Percentiles rank a stretch among this genome's conserved stretches.
Conservation (phyloP, 257 asterid species). For the Nemophila menziesii region DNA sequence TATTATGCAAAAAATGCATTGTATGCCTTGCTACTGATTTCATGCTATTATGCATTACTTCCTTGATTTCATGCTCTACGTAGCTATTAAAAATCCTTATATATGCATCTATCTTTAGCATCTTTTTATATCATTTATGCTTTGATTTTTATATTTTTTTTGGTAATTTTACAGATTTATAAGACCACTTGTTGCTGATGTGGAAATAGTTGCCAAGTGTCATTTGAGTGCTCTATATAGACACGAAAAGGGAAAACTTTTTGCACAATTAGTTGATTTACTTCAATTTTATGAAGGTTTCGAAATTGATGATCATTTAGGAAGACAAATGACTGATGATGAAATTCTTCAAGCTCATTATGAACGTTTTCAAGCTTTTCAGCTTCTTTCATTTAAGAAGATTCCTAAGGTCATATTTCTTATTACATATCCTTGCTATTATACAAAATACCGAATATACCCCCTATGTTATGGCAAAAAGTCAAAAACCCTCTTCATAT, state of each 20-base stretch:
- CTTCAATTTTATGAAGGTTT: conserved; percentile 93
- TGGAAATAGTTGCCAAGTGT: conserved; percentile 89
- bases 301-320: conserved; percentile 88
- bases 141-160: conserved; percentile 1
- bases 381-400: conserved; percentile 72
- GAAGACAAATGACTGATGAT: conserved; percentile 97
- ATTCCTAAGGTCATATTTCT: conserved; percentile 56
- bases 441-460: too few species aligned
- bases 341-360: conserved; percentile 91
- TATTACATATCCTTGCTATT: conserved; percentile 4
- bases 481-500: too few species aligned
- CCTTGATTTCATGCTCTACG: too few species aligned
- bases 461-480: too few species aligned
- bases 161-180: conserved; percentile 41
- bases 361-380: conserved; percentile 90
- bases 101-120: not conserved
- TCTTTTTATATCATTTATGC: not conserved
- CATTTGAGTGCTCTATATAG: conserved; percentile 82
- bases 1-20: too few species aligned
- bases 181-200: conserved; percentile 91
- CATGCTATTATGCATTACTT: too few species aligned
- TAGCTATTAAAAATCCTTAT: too few species aligned
- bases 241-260: conserved; percentile 86
- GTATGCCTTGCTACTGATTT: too few species aligned
- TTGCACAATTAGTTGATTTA: conserved; percentile 89